phyloP scores from a whole-genome alignment of 139 green algal genomes.

The Picochlorum sp. region DNA sequence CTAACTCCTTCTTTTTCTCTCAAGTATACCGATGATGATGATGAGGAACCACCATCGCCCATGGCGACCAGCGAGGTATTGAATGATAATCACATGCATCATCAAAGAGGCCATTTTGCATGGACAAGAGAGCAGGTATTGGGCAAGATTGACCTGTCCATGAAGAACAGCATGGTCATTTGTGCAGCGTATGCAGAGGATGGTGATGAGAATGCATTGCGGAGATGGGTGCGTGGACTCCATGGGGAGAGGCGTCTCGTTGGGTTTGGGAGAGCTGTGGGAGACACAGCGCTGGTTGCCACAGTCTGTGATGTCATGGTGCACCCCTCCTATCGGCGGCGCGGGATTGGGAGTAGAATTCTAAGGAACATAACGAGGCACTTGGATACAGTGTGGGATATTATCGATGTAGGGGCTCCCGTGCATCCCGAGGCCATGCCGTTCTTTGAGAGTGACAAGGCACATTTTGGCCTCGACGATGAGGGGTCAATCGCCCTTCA shows the following conservation, averaged over 20 bases:
- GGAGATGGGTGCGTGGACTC: no score
- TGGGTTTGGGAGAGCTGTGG: conserved; percentile 30
- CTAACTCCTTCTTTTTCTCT: no score
- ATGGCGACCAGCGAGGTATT: no score
- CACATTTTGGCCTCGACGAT: conserved; percentile 1
- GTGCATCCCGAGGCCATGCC: not conserved
- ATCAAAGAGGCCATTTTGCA: no score
- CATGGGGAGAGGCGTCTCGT: conserved; percentile 5
- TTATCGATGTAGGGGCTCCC: conserved; percentile 11
- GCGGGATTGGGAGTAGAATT: conserved; percentile 18
- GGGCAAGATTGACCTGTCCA: no score
- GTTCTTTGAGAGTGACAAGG: conserved; percentile 8
- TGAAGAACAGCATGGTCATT: no score
- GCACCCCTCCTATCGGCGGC: conserved; percentile 14
- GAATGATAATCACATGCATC: no score
- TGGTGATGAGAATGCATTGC: no score
- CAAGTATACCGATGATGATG: no score
- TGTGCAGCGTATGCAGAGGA: no score
- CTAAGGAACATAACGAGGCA: conserved; percentile 4
- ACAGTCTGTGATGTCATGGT: conserved; percentile 29
- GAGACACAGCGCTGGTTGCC: conserved; percentile 22
- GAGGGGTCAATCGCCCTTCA: not conserved
- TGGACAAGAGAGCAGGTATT: no score
- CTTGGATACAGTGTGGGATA: conserved; percentile 1
- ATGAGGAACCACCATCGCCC: no score